Evolutionary conservation across 345 rosid genomes (phyloP), one percentile per base, ranked within the genome.

Genomic region (Nephelium lappaceum): DNA sequence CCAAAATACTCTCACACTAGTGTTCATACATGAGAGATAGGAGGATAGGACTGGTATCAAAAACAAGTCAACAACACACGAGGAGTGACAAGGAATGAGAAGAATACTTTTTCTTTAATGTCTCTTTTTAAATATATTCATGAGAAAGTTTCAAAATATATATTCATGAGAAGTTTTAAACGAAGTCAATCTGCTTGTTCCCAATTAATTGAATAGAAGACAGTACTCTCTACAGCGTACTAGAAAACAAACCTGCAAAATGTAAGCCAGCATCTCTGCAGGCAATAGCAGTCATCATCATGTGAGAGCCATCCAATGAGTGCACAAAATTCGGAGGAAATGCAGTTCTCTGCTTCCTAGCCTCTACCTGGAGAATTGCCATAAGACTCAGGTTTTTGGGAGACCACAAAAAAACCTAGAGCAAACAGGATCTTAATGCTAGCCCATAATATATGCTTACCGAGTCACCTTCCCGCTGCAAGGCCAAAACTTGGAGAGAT

Each of bases 271-370:
- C 97, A 70, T 91, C 94, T 77, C 89, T 84, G 85, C 99, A 94
- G 71, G 99, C 97, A 81, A 96, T 83, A 64, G 99, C 98, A 72
- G 99, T 96, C 99, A 94, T 93, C 99, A 96, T 96, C 99, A 96
- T 96, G 89, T 96, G 99, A 73, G 99, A 85, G 63, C 98, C 97
- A 9, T 96, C 99, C 72, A 96, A 90, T 0, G 99, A 96, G 88
- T 96, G 99, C 69, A 96, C 97, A 81, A 91, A 96, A 79, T 96
- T 96, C 1, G 99, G 99, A 78, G 99, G 98, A 71, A 96, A 96
- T 21, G 99, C 99, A 71, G 99, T 91, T 85, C 94, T 91, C 87
- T 96, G 99, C 85, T 88, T 91, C 83, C 96, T 89, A 64, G 82
- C 91, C 67, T 88, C 86, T 77, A 94, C 94, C 99, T 96, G 90